A percentile compares a stretch with the other conserved stretches of the same genome.
Evolutionary conservation across 169 alveolate genomes (phyloP).

Genomic region (Fabrea salina): DNA sequence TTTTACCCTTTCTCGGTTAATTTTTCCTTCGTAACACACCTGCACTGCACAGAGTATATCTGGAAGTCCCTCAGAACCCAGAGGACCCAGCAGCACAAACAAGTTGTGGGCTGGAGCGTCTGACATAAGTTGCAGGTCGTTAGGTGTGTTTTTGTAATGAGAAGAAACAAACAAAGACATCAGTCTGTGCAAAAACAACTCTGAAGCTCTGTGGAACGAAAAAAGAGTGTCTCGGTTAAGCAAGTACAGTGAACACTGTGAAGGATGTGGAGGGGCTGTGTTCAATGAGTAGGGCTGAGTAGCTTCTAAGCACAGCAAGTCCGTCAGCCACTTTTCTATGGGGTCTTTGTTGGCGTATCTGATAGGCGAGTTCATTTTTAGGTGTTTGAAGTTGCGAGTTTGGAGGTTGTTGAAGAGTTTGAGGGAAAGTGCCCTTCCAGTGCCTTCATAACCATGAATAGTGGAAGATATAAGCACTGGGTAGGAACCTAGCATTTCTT

Average conservation of each 20-base stretch:
- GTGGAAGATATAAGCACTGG: slow-evolving; percentile 97
- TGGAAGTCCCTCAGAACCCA: slow-evolving; percentile 58
- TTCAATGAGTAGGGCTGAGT: slow-evolving; percentile 85
- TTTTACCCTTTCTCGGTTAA: slow-evolving; percentile 73
- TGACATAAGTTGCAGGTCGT: slow-evolving; percentile 96
- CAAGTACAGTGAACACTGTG: slow-evolving; percentile 91
- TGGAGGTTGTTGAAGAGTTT: slow-evolving; percentile 93
- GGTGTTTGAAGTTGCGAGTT: slow-evolving; percentile 74
- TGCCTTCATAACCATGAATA: slow-evolving; percentile 99
- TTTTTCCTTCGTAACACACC: slow-evolving; percentile 92
- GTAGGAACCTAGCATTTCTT: slow-evolving; percentile 90
- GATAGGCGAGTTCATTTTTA: slow-evolving; percentile 92
- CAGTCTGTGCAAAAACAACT: slow-evolving; percentile 91
- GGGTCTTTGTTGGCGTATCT: slow-evolving; percentile 97
- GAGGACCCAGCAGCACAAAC: slow-evolving; percentile 90
- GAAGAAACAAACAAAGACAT: slow-evolving; percentile 96
- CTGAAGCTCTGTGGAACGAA: slow-evolving; percentile 96
- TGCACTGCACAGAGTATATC: slow-evolving; percentile 88
- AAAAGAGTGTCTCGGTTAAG: slow-evolving; percentile 98
- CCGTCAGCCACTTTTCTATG: slow-evolving; percentile 97
- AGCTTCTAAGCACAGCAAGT: slow-evolving; percentile 94
- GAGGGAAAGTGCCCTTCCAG: slow-evolving; percentile 98
- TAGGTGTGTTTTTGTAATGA: slow-evolving; percentile 99
- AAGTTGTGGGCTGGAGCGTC: slow-evolving; percentile 99
- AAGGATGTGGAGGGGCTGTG: slow-evolving; percentile 90